phyloP scores from a whole-genome alignment of 345 rosid genomes.

The Laguncularia racemosa region DNA sequence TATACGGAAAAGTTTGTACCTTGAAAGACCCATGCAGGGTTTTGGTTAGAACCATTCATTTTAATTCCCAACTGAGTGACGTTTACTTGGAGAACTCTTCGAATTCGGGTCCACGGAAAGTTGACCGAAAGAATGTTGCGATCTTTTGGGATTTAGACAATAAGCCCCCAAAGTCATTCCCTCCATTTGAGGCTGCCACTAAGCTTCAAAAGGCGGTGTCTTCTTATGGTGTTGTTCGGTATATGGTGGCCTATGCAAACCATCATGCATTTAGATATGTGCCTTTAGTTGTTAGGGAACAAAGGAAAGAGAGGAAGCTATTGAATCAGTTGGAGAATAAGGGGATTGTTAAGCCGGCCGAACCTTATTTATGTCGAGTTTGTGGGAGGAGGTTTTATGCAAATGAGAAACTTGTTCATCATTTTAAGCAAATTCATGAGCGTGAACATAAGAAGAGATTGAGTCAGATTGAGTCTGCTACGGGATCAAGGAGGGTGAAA shows the following conservation, averaged over 20 bases:
- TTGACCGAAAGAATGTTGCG: conserved; percentile 35
- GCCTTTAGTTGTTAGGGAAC: conserved; percentile 45
- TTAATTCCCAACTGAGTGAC: neutral
- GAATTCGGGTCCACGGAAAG: conserved; percentile 6
- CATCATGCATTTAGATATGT: conserved; percentile 55
- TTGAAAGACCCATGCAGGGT: neutral
- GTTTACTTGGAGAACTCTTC: conserved; percentile 13
- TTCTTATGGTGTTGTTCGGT: conserved; percentile 52
- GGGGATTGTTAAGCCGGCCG: conserved; percentile 47
- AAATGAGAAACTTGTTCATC: conserved; percentile 58
- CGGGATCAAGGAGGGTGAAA: conserved; percentile 66
- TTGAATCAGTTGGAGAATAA: conserved; percentile 56
- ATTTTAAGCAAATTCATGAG: conserved; percentile 82
- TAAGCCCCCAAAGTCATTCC: conserved; percentile 59
- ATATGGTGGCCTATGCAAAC: conserved; percentile 68
- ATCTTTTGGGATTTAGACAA: conserved; percentile 90
- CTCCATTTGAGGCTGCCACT: conserved; percentile 65
- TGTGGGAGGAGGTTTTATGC: conserved; percentile 73
- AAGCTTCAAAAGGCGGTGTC: conserved; percentile 57
- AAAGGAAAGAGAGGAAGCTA: conserved; percentile 47
- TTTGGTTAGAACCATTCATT: neutral
- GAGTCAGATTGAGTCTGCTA: conserved; percentile 75
- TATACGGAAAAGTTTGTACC: neutral
- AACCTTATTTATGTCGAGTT: conserved; percentile 55
- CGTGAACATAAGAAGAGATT: conserved; percentile 66